Conservation (phyloP, 2,329 filamentous ascomycete genomes). For the Phaeophleospora eucalypticola region DNA sequence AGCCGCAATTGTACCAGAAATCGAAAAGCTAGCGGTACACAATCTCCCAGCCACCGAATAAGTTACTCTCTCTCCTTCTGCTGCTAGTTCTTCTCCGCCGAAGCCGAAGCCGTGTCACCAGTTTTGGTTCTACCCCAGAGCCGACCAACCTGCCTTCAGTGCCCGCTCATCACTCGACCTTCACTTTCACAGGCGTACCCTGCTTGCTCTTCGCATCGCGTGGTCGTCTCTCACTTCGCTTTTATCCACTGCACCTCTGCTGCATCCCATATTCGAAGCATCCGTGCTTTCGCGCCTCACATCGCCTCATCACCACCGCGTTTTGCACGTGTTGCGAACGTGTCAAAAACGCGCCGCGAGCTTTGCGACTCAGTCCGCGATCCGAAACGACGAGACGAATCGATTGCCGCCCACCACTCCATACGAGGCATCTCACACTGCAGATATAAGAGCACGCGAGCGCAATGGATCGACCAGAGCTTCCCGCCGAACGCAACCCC, state of each 20-base stretch:
- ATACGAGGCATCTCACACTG: neutral
- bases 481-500: slow-evolving; percentile 62
- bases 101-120: too few species aligned
- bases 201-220: neutral
- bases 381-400: neutral
- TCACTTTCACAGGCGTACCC: neutral
- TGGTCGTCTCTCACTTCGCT: neutral
- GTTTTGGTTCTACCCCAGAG: too few species aligned
- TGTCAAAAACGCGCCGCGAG: neutral
- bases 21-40: too few species aligned
- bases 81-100: too few species aligned
- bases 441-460: neutral
- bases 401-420: neutral
- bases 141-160: too few species aligned
- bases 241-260: neutral
- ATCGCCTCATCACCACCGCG: neutral
- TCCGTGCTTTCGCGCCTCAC: neutral
- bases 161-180: too few species aligned
- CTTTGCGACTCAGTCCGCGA: neutral
- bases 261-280: neutral
- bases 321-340: neutral
- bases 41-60: too few species aligned
- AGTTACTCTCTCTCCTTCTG: too few species aligned
- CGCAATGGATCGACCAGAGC: slow-evolving; percentile 23
- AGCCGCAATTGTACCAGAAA: too few species aligned